Conservation (phyloP, 441 rosid species). For the Manihot esculenta region DNA sequence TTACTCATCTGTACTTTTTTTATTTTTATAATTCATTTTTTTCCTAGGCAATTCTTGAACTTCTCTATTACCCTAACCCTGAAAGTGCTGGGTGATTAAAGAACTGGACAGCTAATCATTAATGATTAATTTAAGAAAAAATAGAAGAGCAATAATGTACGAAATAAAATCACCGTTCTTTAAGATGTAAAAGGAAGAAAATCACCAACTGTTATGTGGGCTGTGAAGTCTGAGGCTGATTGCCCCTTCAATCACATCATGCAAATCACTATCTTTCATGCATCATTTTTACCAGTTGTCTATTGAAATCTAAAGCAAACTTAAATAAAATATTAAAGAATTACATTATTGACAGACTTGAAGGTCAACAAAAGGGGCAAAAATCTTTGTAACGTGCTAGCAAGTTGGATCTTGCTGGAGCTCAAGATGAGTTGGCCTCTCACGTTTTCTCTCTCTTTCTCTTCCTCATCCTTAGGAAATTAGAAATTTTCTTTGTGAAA, state of each 20-base stretch:
- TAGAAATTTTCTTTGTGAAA: slow-evolving; percentile 79
- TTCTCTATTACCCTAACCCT: no score
- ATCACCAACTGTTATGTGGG: neutral
- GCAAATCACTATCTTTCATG: slow-evolving; percentile 19
- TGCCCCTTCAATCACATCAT: slow-evolving; percentile 14
- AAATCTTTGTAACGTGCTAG: slow-evolving; percentile 5
- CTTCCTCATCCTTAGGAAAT: slow-evolving; percentile 4
- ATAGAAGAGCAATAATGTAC: no score
- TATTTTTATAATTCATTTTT: no score
- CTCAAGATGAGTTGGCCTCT: neutral
- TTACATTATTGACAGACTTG: slow-evolving; percentile 2
- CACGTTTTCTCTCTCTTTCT: neutral
- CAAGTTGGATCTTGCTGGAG: slow-evolving; percentile 13
- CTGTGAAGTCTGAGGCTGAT: neutral
- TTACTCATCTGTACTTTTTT: no score
- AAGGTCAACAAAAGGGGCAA: slow-evolving; percentile 4
- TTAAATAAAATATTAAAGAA: neutral
- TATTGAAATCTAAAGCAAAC: slow-evolving; percentile 1
- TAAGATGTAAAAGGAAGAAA: neutral
- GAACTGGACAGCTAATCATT: neutral
- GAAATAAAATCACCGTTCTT: neutral
- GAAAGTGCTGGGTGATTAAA: no score
- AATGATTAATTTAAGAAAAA: neutral
- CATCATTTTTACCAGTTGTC: neutral
- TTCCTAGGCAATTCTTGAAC: no score